These are phyloP conservation scores for Cercospora sesami DNA, from an alignment of 2,329 filamentous ascomycete genomes.

Conservation along the genomic window DNA sequence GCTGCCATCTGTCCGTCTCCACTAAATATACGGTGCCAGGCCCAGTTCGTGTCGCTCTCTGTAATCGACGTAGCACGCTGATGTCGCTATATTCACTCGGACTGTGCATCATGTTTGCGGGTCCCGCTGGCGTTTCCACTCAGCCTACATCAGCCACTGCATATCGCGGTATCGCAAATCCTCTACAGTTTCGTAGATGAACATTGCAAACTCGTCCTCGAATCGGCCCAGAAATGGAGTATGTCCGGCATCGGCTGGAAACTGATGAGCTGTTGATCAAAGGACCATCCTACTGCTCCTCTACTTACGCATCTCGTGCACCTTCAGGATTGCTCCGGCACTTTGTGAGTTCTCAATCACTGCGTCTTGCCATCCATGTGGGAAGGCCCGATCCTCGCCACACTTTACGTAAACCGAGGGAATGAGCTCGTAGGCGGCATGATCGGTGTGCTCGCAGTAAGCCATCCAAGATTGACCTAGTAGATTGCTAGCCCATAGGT, in stretches of 20 bases:
- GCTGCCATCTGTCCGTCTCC: not conserved
- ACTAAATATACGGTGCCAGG: not conserved
- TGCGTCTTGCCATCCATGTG: slow-evolving; percentile 1
- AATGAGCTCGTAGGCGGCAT: slow-evolving; percentile 16
- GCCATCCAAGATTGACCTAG: slow-evolving; percentile 13
- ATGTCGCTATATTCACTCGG: not conserved
- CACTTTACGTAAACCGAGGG: slow-evolving; percentile 11
- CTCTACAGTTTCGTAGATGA: not conserved
- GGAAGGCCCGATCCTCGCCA: slow-evolving; percentile 14
- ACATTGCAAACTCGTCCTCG: not conserved
- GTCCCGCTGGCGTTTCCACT: not conserved
- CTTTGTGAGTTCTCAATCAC: not conserved
- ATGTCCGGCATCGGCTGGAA: not conserved
- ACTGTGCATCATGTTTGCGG: not conserved
- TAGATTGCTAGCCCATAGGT: not conserved
- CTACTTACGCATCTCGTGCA: not conserved
- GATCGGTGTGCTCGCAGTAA: slow-evolving; percentile 9
- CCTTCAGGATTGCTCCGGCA: not conserved
- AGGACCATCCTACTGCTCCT: not conserved
- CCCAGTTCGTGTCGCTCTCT: not conserved
- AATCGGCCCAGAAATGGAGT: not conserved
- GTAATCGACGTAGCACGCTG: not conserved
- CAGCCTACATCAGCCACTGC: not conserved
- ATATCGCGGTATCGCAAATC: not conserved
- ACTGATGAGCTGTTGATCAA: not conserved